Evolutionary conservation across 768 basidiomycete genomes (phyloP), one percentile per base, ranked within the genome.

Genomic region (Lentinus tigrinus): DNA sequence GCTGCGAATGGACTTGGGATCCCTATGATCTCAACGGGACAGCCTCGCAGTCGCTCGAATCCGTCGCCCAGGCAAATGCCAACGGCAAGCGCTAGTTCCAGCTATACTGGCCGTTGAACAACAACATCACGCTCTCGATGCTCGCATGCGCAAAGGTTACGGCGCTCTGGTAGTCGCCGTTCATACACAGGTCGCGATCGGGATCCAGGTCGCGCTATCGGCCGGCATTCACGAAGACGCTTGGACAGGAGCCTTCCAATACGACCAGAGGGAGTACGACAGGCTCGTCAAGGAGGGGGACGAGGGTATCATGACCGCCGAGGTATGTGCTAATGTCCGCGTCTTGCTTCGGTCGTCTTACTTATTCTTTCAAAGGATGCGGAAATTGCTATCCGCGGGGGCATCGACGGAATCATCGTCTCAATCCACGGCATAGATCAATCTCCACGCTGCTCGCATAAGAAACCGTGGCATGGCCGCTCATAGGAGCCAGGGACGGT

Each of bases 371-470:
- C 24, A 26, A 31, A 73, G 75, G 90, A 92, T 69, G 90, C 89
- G 3, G 82, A 88, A 66, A 82, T 79, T 64, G 87, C 88, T 0
- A 67, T 90, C 14, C 82, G 87, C 26, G 64, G 78, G 19, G 82
- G 87, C 1, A 77, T 84, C 14, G 81, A 92, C 55, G 91, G 88
- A 0, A 88, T 93, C 57, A 69, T 93, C 47, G 87, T 93, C 16
- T 91, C 88, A 9, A 94, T 92, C 65, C 91, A 93, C 62, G 89
- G 88, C 31, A n/a, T n/a, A n/a, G n/a, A n/a, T n/a, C n/a, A n/a
- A n/a, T n/a, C n/a, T n/a, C n/a, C n/a, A n/a, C n/a, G n/a, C n/a
- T n/a, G n/a, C n/a, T n/a, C n/a, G n/a, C n/a, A n/a, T n/a, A n/a
- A n/a, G n/a, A n/a, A n/a, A n/a, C n/a, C n/a, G n/a, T n/a, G n/a